Evolutionary conservation across 139 green algal species (phyloP), one percentile per base, ranked within the genome.

Genomic region (Closterium sp.): DNA sequence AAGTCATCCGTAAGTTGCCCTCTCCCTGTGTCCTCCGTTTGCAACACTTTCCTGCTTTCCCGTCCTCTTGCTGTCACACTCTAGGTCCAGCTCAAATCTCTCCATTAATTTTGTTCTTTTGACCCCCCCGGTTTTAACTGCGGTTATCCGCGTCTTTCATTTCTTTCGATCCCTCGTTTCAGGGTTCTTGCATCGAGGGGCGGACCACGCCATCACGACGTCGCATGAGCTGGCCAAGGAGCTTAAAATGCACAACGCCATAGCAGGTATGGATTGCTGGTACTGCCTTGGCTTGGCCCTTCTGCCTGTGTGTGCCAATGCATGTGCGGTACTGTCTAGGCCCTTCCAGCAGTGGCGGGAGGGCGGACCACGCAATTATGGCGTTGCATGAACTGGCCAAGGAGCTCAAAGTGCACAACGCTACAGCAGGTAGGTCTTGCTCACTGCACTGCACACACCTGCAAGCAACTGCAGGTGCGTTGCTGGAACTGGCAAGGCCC

Each of bases 1-100:
- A 91, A 31, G 93, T 99, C 94, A 97, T 99, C 92, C 95, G 97
- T 35, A 97, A 96, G 93, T 97, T 87, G 31, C n/a, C 84, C 9
- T 87, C 16, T 19, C 25, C 25, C 4, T 28, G 55, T 76, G 55
- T 28, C 55, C 55, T 28, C 2, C 25, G 55, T 19, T 28, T 6
- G 25, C 55, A 25, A 28, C 16, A 3, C 55, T 76, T 76, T 12
- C 6, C 36, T 4, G 36, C 36, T 55, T 6, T n/a, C n/a, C n/a
- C n/a, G n/a, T n/a, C n/a, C n/a, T n/a, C n/a, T n/a, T n/a, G n/a
- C n/a, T n/a, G n/a, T 55, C 36, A 55, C 5, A 55, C 6, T 55
- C 36, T 55, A 6, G 36, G 36, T 55, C 36, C 5, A 55, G 36
- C 5, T 12, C 36, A 4, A 55, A n/a, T n/a, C 36, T 55, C 6